phyloP scores from a whole-genome alignment of 1,284 basidiomycete genomes.

The Fomes fomentarius region DNA sequence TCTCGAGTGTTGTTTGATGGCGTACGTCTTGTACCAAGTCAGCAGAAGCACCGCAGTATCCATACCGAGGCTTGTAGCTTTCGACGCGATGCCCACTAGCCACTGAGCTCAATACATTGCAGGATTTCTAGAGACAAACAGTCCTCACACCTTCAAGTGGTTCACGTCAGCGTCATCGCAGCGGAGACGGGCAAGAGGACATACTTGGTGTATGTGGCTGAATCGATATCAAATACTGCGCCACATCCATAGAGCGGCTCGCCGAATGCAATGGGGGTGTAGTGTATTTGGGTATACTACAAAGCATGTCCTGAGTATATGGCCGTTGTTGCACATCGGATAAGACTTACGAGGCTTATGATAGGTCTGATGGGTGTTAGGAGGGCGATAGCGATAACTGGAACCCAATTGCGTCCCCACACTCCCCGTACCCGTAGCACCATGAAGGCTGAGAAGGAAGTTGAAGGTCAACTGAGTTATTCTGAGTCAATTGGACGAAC shows the following conservation, averaged over 20 bases:
- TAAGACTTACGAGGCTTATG: constrained; percentile 10
- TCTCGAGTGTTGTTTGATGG: constrained; percentile 19
- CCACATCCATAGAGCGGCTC: constrained; percentile 25
- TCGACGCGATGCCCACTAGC: constrained; percentile 11
- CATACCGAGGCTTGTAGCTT: constrained; percentile 1
- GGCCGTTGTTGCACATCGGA: too few relatives aligned
- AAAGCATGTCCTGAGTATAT: too few relatives aligned
- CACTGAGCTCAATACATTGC: background rate
- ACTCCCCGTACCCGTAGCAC: constrained; percentile 22
- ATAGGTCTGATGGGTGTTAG: constrained; percentile 11
- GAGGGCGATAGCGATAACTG: constrained; percentile 7
- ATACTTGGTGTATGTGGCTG: background rate
- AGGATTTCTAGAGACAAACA: too few relatives aligned
- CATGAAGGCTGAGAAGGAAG: constrained; percentile 26
- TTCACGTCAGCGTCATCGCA: too few relatives aligned
- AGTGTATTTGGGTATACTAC: constrained; percentile 20
- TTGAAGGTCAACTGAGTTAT: too few relatives aligned
- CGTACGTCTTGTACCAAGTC: constrained; percentile 28
- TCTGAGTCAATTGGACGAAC: too few relatives aligned
- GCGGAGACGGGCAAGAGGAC: background rate
- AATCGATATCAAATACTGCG: background rate
- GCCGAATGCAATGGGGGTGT: constrained; percentile 25
- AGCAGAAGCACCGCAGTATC: constrained; percentile 22
- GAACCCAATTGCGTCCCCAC: constrained; percentile 10
- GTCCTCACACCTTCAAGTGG: too few relatives aligned